Evolutionary conservation across 371 early-diverging fungal species (phyloP).

Genomic region (Saksenaea vasiformis): DNA sequence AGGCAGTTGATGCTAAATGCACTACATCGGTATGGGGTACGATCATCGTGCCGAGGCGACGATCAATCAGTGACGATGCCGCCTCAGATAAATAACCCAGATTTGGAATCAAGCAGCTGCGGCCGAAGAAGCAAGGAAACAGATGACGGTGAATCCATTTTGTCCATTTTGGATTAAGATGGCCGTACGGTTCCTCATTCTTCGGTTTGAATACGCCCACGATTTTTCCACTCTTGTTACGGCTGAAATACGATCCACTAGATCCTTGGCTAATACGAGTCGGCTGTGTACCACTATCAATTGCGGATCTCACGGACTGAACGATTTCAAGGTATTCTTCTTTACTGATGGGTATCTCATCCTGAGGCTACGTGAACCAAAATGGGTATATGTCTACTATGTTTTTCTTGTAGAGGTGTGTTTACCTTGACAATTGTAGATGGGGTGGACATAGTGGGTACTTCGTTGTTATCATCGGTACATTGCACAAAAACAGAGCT

Average conservation of each 20-base stretch:
- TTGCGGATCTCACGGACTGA: slow-evolving; percentile 73
- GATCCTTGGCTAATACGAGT: slow-evolving; percentile 77
- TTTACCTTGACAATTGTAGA: background rate
- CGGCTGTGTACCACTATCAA: slow-evolving; percentile 69
- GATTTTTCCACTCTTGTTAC: slow-evolving; percentile 67
- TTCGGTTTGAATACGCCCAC: slow-evolving; percentile 94
- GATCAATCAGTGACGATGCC: slow-evolving; percentile 79
- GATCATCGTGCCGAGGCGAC: slow-evolving; percentile 72
- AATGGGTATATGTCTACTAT: slow-evolving; percentile 3
- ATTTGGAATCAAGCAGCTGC: slow-evolving; percentile 87
- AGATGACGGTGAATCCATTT: slow-evolving; percentile 91
- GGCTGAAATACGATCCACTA: slow-evolving; percentile 89
- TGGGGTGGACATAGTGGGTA: slow-evolving; percentile 8
- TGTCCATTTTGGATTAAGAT: slow-evolving; percentile 91
- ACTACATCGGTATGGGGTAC: slow-evolving; percentile 88
- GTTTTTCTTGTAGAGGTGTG: background rate
- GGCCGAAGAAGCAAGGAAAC: slow-evolving; percentile 90
- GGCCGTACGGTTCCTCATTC: slow-evolving; percentile 93
- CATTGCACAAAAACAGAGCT: slow-evolving; percentile 46
- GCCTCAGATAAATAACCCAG: slow-evolving; percentile 90
- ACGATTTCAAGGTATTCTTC: slow-evolving; percentile 62
- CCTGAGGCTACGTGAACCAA: slow-evolving; percentile 11
- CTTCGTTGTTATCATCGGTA: slow-evolving; percentile 2
- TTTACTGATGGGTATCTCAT: slow-evolving; percentile 41
- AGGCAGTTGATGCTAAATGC: slow-evolving; percentile 71